These are phyloP conservation scores for Ustilago bromivora DNA, from an alignment of 1,284 basidiomycete genomes.

Conservation along the genomic window DNA sequence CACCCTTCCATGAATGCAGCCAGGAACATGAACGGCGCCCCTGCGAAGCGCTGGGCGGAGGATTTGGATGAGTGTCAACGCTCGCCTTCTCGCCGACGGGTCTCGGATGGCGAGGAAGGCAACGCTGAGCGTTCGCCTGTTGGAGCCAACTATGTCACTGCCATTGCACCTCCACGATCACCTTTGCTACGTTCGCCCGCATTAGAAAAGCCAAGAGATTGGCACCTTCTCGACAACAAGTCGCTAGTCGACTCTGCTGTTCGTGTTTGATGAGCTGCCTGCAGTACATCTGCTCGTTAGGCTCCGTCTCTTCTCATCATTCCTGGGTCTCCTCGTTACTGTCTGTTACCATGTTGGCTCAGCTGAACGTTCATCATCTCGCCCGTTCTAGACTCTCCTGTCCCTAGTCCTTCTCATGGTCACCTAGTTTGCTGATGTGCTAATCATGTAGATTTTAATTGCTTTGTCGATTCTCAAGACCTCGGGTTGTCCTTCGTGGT, in stretches of 20 bases:
- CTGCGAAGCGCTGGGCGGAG: constrained; percentile 37
- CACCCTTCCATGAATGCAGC: neutral
- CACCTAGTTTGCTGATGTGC: constrained; percentile 7
- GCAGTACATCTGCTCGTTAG: neutral
- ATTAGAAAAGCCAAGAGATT: constrained; percentile 33
- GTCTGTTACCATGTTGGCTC: neutral
- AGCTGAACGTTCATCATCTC: neutral
- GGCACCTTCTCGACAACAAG: constrained; percentile 44
- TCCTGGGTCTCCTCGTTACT: neutral
- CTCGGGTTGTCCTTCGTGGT: neutral
- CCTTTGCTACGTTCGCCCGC: constrained; percentile 13
- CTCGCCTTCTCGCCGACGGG: constrained; percentile 26
- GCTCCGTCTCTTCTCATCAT: neutral
- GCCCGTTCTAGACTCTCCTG: neutral
- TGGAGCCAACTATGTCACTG: constrained; percentile 25
- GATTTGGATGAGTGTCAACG: constrained; percentile 31
- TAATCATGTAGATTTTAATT: constrained; percentile 21
- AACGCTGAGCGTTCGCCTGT: constrained; percentile 23
- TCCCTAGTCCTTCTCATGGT: neutral
- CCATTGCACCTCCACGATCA: constrained; percentile 11
- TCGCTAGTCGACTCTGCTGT: constrained; percentile 34
- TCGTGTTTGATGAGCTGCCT: constrained; percentile 12
- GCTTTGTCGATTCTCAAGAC: neutral
- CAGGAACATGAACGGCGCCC: neutral
- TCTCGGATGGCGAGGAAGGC: constrained; percentile 39